phyloP scores from a whole-genome alignment of 371 early-diverging fungal genomes.

The Umbelopsis sp. region DNA sequence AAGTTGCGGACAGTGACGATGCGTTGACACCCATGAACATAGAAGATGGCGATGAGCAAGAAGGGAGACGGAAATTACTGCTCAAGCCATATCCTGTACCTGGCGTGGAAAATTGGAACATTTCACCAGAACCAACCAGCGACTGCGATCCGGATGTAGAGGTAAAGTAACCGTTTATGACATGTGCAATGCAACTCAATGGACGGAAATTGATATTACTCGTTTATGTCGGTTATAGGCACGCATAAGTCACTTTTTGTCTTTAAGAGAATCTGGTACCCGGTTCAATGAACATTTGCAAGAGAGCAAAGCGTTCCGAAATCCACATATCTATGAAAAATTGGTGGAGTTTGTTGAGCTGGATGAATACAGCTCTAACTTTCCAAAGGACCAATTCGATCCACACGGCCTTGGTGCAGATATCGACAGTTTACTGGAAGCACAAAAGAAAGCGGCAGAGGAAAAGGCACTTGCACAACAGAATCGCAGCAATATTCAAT shows the following conservation, averaged over 20 bases:
- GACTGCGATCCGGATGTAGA: constrained; percentile 55
- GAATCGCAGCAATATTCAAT: constrained; percentile 32
- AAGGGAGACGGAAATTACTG: constrained; percentile 26
- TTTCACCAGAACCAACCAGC: constrained; percentile 53
- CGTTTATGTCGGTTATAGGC: constrained; percentile 38
- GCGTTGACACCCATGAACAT: neutral
- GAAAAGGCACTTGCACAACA: constrained; percentile 42
- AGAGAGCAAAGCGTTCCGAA: constrained; percentile 76
- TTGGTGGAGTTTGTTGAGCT: constrained; percentile 75
- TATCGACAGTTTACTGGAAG: constrained; percentile 56
- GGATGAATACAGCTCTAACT: constrained; percentile 74
- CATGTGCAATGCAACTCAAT: neutral
- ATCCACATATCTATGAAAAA: constrained; percentile 81
- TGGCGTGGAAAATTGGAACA: constrained; percentile 50
- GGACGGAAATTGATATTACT: neutral
- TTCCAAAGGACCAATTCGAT: constrained; percentile 58
- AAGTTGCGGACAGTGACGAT: neutral
- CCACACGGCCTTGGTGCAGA: constrained; percentile 54
- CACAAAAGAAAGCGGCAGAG: constrained; percentile 45
- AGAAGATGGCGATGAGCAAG: constrained; percentile 24
- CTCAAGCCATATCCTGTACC: constrained; percentile 43
- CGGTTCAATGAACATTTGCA: constrained; percentile 70
- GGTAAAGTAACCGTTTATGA: constrained; percentile 33
- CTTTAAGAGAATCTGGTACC: constrained; percentile 52
- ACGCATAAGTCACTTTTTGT: constrained; percentile 67